Evolutionary conservation across 441 rosid genomes (phyloP), one percentile per base, ranked within the genome.

Genomic region (Aquilaria agallochum): DNA sequence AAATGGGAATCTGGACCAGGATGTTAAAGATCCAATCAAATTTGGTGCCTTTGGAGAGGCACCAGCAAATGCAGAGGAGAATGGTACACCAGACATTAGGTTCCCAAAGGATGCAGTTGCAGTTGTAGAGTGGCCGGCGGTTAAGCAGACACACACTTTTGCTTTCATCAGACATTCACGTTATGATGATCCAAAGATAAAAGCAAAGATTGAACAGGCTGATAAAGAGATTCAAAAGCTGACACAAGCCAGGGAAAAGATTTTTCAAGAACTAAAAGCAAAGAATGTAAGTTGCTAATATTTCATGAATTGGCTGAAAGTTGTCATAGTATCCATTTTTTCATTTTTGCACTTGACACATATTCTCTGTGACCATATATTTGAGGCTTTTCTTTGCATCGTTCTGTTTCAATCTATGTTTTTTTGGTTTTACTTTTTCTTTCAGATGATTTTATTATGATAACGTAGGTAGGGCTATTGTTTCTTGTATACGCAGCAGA

Each of bases 161-260:
- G 86, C 86, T 78, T 77, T 92, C 13, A 80, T 85, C 10, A 82
- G 73, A 69, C 78, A 66, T 64, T 72, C 83, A 5, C 65, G 72
- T 40, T 81, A 65, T 14, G 93, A 89, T 9, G 93, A 95, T 72
- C 97, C 97, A 4, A 83, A 78, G 74, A 77, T 85, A 51, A 89
- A 79, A 55, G 76, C 77, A 33, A 81, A 83, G 76, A 72, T 89
- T 11, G 91, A 82, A 59, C 82, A 71, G 76, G 86, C 86, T 65
- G 93, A 85, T 72, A 72, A 71, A 67, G 95, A 88, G 83, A 77
- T 92, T 71, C 74, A 75, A 14, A 78, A 50, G 56, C 74, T 74
- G 70, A 89, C 72, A 69, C 71, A 60, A 48, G 72, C 81, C 12
- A 64, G 87, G 45, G 68, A 69, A 58, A 81, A 78, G 70, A 68